phyloP scores from a whole-genome alignment of 176 grass and related monocot species.

The Juncus effusus region DNA sequence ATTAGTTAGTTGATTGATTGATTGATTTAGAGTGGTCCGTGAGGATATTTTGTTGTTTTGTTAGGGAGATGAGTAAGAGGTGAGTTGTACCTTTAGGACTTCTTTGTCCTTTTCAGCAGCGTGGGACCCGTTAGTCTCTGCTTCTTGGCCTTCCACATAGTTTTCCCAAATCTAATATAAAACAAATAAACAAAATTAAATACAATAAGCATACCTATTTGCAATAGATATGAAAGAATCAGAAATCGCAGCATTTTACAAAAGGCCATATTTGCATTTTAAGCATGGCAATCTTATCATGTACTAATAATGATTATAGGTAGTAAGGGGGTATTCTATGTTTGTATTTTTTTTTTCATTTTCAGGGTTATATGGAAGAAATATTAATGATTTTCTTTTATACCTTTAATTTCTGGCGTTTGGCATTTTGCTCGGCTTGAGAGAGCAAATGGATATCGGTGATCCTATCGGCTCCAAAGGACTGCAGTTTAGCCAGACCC shows the following conservation, averaged over 20 bases:
- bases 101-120: slow-evolving; percentile 79
- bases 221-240: no score
- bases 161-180: slow-evolving; percentile 84
- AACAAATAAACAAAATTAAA: slow-evolving; percentile 12
- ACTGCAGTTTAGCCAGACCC: slow-evolving; percentile 76
- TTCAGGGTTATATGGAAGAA: not conserved
- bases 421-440: slow-evolving; percentile 80
- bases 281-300: not conserved
- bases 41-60: not conserved
- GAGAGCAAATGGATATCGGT: slow-evolving; percentile 57
- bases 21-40: no score
- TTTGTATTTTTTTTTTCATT: no score
- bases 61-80: slow-evolving; percentile 10
- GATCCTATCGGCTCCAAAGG: slow-evolving; percentile 78
- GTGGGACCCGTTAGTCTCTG: slow-evolving; percentile 58
- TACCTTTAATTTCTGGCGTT: slow-evolving; percentile 85
- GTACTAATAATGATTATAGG: no score
- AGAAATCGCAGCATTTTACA: no score
- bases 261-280: no score
- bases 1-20: slow-evolving; percentile 11
- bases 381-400: not conserved
- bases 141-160: slow-evolving; percentile 66
- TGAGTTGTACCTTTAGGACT: slow-evolving; percentile 53
- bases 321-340: no score
- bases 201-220: not conserved